Evolutionary conservation across 768 basidiomycete genomes (phyloP), one percentile per base, ranked within the genome.

Genomic region (Mycena epipterygia): DNA sequence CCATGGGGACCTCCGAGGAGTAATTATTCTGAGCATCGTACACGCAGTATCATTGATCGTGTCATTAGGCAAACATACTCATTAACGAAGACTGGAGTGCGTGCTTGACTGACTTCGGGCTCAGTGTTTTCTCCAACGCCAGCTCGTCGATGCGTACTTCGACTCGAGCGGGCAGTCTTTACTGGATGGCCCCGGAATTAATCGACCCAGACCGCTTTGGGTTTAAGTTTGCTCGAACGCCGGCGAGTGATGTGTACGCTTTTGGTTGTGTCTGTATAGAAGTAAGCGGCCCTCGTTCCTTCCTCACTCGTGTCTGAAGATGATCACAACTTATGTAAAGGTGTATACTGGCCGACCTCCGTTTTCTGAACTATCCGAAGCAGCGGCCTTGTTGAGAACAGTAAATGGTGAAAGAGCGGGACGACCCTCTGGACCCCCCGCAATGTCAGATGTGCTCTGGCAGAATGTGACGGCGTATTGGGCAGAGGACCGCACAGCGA

Each of bases 211-310:
- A 37, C 35, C 32, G 21, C 9, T 49, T 37, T 12, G 60, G 46
- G 12, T 3, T 16, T 5, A 16, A 39, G n/a, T 62, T 62, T 21
- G n/a, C 27, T 37, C 46, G 60, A 16, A 62, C 60, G 2, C 23
- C 46, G 17, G 60, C 60, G 13, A 62, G 32, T 5, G 60, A 62
- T 32, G 11, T 55, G 41, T 42, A 42, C 19, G 41, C 41, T 5
- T 42, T 42, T 42, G 41, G 41, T n/a, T n/a, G n/a, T 81, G 76
- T 81, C 33, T 77, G 77, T 57, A 37, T 81, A 1, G 80, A 82
- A 77, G 41, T 42, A 42, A 16, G 41, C 8, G 5, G 19, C 19
- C 8, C 5, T 16, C 12, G 5, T 9, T 42, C 14, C 5, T 19
- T 42, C 41, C 17, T 19, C 5, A 5, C 14, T 42, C 8, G 5